Base-by-base conservation (phyloP, 179 eudicot genomes). In the Vitellaria paradoxa region DNA sequence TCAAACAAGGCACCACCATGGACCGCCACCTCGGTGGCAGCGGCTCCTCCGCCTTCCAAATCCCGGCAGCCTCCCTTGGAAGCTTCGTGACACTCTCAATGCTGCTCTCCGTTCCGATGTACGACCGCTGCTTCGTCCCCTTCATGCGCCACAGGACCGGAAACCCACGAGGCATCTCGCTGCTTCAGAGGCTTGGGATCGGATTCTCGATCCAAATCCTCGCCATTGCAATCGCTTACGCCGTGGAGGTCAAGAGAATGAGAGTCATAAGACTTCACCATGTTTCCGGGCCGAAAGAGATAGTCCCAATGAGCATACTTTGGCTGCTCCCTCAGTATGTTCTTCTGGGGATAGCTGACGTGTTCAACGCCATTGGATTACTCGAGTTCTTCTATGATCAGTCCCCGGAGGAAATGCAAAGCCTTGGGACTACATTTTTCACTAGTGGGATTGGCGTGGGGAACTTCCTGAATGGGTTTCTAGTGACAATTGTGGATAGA, bases 331-430 rank as follows among this genome's bases (percentile, higher is more conserved):
- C 97, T 21, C 97, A 92, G 76, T 91, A 92, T 60, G 82, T 85
- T 17, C 81, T 91, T 5, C 67, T 89, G 18, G 97, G 97, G 13
- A 79, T 89, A 17, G 96, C 87, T 0, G 97, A 92, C 45, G 96
- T 92, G 53, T 92, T 92, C 53, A 89, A 86, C 53, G 89, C 92
- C 2, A 88, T 92, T 59, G 96, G 97, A 0, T 76, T 91, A 84
- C 79, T 92, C 11, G 97, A 92, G 79, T 92, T 92, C 50, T 92
- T 91, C 85, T 92, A 92, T 37, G 97, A 92, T 24, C 97, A 92
- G 61, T 89, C 96, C 0, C 97, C 97, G 0, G 90, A 88, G 21
- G 96, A 91, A 74, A 91, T 88, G 93, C 95, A 88, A 56, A 92
- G 97, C 82, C 81, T 92, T 1, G 97, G 97, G 81, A 92, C 97